Conservation (phyloP, 2,329 filamentous ascomycete species). For the Stagonosporopsis vannaccii region DNA sequence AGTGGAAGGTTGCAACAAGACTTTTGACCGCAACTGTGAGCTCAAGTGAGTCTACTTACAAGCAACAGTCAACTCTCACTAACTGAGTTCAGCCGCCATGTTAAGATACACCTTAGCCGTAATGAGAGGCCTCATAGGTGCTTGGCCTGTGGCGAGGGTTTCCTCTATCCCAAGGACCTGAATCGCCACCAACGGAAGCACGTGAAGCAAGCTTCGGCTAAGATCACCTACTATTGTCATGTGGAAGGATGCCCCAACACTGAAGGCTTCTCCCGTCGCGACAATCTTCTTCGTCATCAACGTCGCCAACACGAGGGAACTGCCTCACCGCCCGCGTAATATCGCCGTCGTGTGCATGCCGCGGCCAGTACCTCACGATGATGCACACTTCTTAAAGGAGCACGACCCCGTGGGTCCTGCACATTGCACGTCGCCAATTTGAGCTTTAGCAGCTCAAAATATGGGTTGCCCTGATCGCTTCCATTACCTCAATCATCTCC, state of each 20-base stretch:
- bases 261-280: conserved; percentile 45
- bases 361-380: not conserved
- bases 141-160: conserved; percentile 37
- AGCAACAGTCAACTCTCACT: conserved; percentile 2
- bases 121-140: conserved; percentile 45
- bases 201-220: conserved; percentile 20
- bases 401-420: not conserved
- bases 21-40: conserved; percentile 45
- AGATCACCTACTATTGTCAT: conserved; percentile 29
- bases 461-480: no score
- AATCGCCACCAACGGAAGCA: conserved; percentile 41
- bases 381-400: not conserved
- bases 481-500: not conserved
- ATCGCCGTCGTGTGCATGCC: not conserved
- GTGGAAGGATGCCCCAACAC: conserved; percentile 36
- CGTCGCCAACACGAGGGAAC: conserved; percentile 36
- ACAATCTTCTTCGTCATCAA: conserved; percentile 46
- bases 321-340: conserved; percentile 8
- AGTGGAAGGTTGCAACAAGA: conserved; percentile 29
- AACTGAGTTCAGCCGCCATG: conserved; percentile 40
- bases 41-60: conserved; percentile 40
- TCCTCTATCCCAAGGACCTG: conserved; percentile 48
- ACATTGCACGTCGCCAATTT: no score
- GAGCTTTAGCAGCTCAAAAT: no score
- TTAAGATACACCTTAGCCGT: conserved; percentile 37